Percentiles rank a stretch among this genome's conserved stretches.
Evolutionary conservation across 257 asterid genomes (phyloP).

Genomic region (Scutellaria minor): DNA sequence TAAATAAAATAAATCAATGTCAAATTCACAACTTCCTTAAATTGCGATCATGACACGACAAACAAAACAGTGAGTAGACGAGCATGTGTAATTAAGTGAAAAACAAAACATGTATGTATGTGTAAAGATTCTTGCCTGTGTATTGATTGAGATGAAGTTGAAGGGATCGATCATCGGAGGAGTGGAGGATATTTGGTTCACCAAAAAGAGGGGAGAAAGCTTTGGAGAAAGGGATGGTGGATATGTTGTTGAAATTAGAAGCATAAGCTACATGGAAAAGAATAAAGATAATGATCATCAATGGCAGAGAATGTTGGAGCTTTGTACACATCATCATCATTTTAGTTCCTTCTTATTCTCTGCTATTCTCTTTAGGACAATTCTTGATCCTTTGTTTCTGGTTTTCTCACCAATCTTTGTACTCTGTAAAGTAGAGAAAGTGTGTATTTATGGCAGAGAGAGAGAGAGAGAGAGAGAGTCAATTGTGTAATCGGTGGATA

Average conservation of each 20-base stretch:
- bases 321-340: neutral
- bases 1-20: too few relatives aligned
- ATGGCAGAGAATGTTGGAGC: conserved; percentile 25
- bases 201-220: conserved; percentile 78
- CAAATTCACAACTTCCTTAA: too few relatives aligned
- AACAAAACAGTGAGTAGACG: too few relatives aligned
- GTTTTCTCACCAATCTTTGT: conserved; percentile 19
- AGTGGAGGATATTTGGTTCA: conserved; percentile 55
- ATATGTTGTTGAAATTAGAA: conserved; percentile 42
- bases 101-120: too few relatives aligned
- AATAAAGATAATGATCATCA: conserved; percentile 16
- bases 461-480: conserved; percentile 11
- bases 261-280: conserved; percentile 32
- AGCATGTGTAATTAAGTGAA: too few relatives aligned
- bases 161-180: conserved; percentile 59
- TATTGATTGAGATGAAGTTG: conserved; percentile 78
- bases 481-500: conserved; percentile 34
- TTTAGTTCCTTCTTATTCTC: too few relatives aligned
- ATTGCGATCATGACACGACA: too few relatives aligned
- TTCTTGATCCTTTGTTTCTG: neutral
- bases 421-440: neutral
- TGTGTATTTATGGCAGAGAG: neutral
- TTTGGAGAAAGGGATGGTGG: conserved; percentile 55
- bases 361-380: conserved; percentile 12
- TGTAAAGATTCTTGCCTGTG: conserved; percentile 53